Evolutionary conservation across 2,329 filamentous ascomycete genomes (phyloP), one percentile per base, ranked within the genome.

Genomic region (Aspergillus persii): DNA sequence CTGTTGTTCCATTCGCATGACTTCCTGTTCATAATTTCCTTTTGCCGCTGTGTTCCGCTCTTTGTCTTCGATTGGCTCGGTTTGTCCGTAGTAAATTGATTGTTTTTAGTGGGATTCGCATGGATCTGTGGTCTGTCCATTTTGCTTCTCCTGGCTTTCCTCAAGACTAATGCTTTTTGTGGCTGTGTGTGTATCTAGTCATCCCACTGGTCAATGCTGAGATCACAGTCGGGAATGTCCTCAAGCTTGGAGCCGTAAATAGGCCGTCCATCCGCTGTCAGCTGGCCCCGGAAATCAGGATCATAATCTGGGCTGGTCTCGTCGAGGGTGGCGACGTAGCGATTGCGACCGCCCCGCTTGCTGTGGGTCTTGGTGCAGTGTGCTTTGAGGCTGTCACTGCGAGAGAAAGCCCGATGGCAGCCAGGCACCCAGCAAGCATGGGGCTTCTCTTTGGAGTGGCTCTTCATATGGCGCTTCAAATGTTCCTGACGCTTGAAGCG

Each of bases 401-500:
- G 69, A 3, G 75, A 77, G 62, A 80, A 80, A 2, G 71, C 72
- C 8, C 74, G 71, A 50, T 75, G 71, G 59, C 77, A 79, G 9
- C 72, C 76, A 1, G 76, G 74, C 2, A 78, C 76, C 77, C 77
- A 79, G 61, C 77, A 79, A 7, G 74, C 71, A 66, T 78, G 75
- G 3, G 74, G 74, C 65, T 77, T 77, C 53, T 78, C 75, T 58
- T 77, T 75, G 33, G 77, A 78, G 57, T 81, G 79, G 15, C 74
- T 80, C 66, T 76, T 78, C 70, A 78, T 76, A 63, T 83, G 80
- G 8, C 80, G 70, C 69, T 81, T 80, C 18, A 81, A 68, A 57
- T 82, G 80, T 61, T 82, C 80, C 59, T 80, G 77, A 50, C 80
- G 68, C 69, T 80, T 79, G 66, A 83, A 83, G 4, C 75, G 75